phyloP scores from a whole-genome alignment of 164 flowering plant species.

The Berberis thunbergii region DNA sequence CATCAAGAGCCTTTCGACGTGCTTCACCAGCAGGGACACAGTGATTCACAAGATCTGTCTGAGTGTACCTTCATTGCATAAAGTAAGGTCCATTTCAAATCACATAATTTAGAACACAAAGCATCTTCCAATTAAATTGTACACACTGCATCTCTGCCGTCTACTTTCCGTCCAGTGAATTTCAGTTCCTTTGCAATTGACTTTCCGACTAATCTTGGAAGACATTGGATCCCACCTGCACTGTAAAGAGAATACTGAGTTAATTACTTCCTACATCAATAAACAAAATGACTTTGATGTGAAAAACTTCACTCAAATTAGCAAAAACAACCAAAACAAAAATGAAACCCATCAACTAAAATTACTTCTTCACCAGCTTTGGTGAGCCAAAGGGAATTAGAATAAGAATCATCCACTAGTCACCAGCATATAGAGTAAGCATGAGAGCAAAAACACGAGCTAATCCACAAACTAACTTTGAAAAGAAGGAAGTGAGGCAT shows the following conservation, averaged over 20 bases:
- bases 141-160: constrained; percentile 66
- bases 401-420: too few relatives aligned
- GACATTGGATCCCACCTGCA: constrained; percentile 91
- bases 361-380: too few relatives aligned
- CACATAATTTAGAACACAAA: constrained; percentile 1
- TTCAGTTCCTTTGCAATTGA: constrained; percentile 81
- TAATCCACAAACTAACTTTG: too few relatives aligned
- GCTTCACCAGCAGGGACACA: constrained; percentile 80
- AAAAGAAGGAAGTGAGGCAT: too few relatives aligned
- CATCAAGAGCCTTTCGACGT: constrained; percentile 70
- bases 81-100: neutral
- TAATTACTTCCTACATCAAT: neutral
- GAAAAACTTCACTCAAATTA: too few relatives aligned
- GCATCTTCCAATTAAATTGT: constrained; percentile 7
- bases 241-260: constrained; percentile 24
- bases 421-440: too few relatives aligned
- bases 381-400: too few relatives aligned
- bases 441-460: too few relatives aligned
- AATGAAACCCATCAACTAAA: too few relatives aligned
- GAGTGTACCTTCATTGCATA: constrained; percentile 5
- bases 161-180: constrained; percentile 72
- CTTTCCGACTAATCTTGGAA: constrained; percentile 81
- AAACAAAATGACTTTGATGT: too few relatives aligned
- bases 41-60: constrained; percentile 71
- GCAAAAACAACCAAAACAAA: too few relatives aligned